These are phyloP conservation scores for Allium fistulosum DNA, from an alignment of 106 monocot species.

Conservation along the genomic window DNA sequence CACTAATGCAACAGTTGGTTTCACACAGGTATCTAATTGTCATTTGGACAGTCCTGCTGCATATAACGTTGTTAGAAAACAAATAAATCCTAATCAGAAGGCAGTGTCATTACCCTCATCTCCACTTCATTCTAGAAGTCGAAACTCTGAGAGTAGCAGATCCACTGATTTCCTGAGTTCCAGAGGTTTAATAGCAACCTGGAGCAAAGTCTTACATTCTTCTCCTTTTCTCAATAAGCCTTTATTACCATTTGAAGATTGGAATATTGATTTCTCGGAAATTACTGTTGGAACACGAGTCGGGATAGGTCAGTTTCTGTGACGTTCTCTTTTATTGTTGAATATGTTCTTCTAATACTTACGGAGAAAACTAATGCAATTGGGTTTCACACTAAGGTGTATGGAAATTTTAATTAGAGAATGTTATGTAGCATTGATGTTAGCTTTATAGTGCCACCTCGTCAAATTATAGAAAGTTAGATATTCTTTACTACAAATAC, in stretches of 20 bases:
- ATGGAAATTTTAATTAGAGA: too few relatives aligned
- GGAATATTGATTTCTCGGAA: slow-evolving; percentile 87
- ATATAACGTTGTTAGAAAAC: slow-evolving; percentile 31
- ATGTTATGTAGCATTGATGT: too few relatives aligned
- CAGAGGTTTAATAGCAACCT: slow-evolving; percentile 34
- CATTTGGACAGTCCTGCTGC: slow-evolving; percentile 22
- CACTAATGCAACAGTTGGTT: background rate
- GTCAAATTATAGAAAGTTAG: too few relatives aligned
- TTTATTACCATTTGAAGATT: slow-evolving; percentile 73
- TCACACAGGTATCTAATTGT: slow-evolving; percentile 7
- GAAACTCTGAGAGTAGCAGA: slow-evolving; percentile 27
- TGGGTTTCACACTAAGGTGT: too few relatives aligned
- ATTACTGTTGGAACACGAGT: slow-evolving; percentile 82
- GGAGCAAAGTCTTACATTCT: slow-evolving; percentile 69
- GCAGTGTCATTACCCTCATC: slow-evolving; percentile 84
- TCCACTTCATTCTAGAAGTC: slow-evolving; percentile 50
- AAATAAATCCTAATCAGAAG: slow-evolving; percentile 48
- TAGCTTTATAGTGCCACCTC: too few relatives aligned
- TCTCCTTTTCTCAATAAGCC: slow-evolving; percentile 62
- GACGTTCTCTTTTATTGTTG: too few relatives aligned
- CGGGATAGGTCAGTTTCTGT: slow-evolving; percentile 44
- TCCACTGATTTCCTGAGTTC: slow-evolving; percentile 33
- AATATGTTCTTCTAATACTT: too few relatives aligned
- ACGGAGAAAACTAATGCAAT: too few relatives aligned
- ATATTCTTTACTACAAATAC: too few relatives aligned